Conservation (phyloP, 441 rosid species). For the Melastoma candidum region DNA sequence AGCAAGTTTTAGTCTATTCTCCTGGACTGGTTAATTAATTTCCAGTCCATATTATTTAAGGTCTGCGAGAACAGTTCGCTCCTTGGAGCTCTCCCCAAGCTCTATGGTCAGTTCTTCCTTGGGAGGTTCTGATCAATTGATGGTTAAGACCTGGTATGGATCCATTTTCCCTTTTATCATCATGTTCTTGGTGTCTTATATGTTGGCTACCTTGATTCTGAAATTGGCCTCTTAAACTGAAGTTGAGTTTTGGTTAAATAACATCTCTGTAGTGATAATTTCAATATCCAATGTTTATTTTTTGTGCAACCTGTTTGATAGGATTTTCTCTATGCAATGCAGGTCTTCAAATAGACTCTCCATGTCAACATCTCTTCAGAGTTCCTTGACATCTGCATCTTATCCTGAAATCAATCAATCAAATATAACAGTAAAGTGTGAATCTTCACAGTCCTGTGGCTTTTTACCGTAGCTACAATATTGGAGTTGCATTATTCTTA, state of each 20-base stretch:
- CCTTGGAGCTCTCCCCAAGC: conserved; percentile 7
- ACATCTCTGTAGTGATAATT: too few relatives aligned
- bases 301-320: too few relatives aligned
- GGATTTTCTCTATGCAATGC: neutral
- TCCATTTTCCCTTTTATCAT: neutral
- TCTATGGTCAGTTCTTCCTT: conserved; percentile 5
- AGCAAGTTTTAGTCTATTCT: too few relatives aligned
- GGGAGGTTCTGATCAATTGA: neutral
- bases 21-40: too few relatives aligned
- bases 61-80: conserved; percentile 4
- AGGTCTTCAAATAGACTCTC: conserved; percentile 9
- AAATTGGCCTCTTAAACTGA: too few relatives aligned
- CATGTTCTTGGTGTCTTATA: too few relatives aligned
- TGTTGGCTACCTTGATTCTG: too few relatives aligned
- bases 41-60: neutral
- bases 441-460: conserved; percentile 4
- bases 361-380: conserved; percentile 9
- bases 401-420: conserved; percentile 3
- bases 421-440: conserved; percentile 7
- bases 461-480: neutral
- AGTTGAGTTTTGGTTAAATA: too few relatives aligned
- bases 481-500: neutral
- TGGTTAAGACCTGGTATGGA: conserved; percentile 8
- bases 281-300: too few relatives aligned
- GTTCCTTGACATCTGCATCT: conserved; percentile 5